Base-by-base conservation (phyloP, 768 basidiomycete genomes). In the Boletus barrowsii region DNA sequence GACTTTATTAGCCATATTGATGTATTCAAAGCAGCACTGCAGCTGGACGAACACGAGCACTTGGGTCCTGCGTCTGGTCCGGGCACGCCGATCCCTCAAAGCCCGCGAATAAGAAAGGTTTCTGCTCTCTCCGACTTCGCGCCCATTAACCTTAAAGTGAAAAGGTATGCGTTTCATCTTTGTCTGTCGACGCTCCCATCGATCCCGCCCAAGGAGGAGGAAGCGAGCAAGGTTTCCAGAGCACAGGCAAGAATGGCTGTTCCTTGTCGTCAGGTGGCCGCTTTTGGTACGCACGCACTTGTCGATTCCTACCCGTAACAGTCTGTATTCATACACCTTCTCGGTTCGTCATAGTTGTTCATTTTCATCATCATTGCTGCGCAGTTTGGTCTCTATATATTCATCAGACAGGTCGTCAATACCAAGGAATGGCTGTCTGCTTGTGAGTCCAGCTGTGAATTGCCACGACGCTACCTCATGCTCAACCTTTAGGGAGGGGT, bases 331-430 rank as follows among this genome's bases (percentile, higher is more conserved):
- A 65, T 44, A 22, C 46, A 39, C 41, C n/a, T 18, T 29, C 20
- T 37, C 53, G 26, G 30, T 33, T 40, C 47, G 40, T 32, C 53
- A n/a, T 58, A 97, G 94, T 68, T 78, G 55, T 82, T 96, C 57
- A 90, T 98, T 33, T 90, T 92, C 61, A 49, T 85, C 6, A 82
- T 97, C 70, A 97, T 98, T 52, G 78, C 83, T 37, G 77, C 77
- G 14, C 88, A 98, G 70, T 98, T 98, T 68, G 79, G 89, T 14
- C 69, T 88, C 26, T 99, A 99, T 63, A 82, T 98, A 37, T 59
- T 91, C 35, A 90, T 93, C 44, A 79, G 96, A 15, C 96, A 99
- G 68, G 64, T 96, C 17, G 97, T 99, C 41, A 98, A 98, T 65
- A 80, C 90, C 5, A 92, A 97, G 67, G 96, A 99, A 72, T 98